Conservation (phyloP, 1,284 basidiomycete species). For the Albatrellus sp. region DNA sequence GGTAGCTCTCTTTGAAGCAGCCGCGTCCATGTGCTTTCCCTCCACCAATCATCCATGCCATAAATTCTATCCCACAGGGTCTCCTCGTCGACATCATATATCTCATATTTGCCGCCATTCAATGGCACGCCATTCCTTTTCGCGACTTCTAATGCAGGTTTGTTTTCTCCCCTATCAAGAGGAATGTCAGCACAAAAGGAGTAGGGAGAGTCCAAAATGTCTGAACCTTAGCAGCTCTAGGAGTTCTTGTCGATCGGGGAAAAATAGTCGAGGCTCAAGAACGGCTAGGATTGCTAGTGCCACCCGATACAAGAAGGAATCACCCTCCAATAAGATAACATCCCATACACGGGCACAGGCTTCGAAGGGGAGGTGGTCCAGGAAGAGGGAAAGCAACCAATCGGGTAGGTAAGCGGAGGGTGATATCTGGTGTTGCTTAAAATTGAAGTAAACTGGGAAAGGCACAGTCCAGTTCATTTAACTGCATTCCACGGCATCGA, state of each 20-base stretch:
- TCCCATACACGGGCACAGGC: slow-evolving; percentile 85
- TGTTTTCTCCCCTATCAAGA: slow-evolving; percentile 61
- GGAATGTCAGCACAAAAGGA: not conserved
- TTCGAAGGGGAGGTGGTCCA: slow-evolving; percentile 83
- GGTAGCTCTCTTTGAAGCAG: slow-evolving; percentile 80
- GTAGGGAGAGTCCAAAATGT: slow-evolving; percentile 4
- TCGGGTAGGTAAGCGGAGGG: slow-evolving; percentile 66
- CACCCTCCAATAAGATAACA: slow-evolving; percentile 78
- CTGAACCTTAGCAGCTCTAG: slow-evolving; percentile 57
- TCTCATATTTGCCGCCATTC: slow-evolving; percentile 72
- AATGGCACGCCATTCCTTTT: slow-evolving; percentile 48
- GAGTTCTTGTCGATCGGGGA: slow-evolving; percentile 68
- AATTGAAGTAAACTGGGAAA: slow-evolving; percentile 79
- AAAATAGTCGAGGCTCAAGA: slow-evolving; percentile 79
- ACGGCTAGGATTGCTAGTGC: slow-evolving; percentile 77
- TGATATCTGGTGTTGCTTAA: slow-evolving; percentile 83
- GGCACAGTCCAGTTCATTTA: too few relatives aligned
- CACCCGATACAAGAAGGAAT: slow-evolving; percentile 75
- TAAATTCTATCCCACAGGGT: slow-evolving; percentile 68
- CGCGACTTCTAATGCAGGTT: slow-evolving; percentile 73
- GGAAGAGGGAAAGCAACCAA: slow-evolving; percentile 76
- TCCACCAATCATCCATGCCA: slow-evolving; percentile 87
- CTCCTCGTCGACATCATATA: slow-evolving; percentile 81
- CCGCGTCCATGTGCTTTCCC: slow-evolving; percentile 79
- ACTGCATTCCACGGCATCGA: not conserved